Conservation (phyloP, 805 yeast genomes). For the Lachancea dasiensis region DNA sequence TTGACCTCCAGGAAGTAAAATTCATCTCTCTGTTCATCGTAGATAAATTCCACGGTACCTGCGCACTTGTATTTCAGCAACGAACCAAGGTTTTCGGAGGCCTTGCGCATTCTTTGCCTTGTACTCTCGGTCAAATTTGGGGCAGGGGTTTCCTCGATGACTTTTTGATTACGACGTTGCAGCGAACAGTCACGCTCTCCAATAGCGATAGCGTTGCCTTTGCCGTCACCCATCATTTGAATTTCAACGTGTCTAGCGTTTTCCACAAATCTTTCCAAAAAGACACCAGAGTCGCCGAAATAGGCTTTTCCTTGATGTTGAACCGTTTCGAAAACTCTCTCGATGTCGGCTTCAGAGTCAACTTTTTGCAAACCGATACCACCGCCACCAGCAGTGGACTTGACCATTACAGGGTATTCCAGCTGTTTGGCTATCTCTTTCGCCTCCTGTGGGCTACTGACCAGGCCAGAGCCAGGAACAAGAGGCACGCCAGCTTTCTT, state of each 20-base stretch:
- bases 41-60: constrained; percentile 95
- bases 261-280: constrained; percentile 89
- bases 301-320: constrained; percentile 90
- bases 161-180: constrained; percentile 79
- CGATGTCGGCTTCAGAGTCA: constrained; percentile 73
- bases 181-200: constrained; percentile 98
- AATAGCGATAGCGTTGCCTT: constrained; percentile 84
- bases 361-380: constrained; percentile 97
- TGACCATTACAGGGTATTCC: constrained; percentile 90
- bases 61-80: constrained; percentile 90
- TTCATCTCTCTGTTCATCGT: constrained; percentile 78
- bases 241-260: constrained; percentile 95
- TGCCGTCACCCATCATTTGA: constrained; percentile 95
- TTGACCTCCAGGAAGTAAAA: constrained; percentile 95
- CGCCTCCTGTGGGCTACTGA: constrained; percentile 69
- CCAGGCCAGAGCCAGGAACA: constrained; percentile 94
- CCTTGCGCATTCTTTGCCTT: constrained; percentile 42
- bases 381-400: constrained; percentile 99
- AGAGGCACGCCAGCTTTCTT: constrained; percentile 87
- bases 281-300: constrained; percentile 94
- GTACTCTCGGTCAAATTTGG: constrained; percentile 50
- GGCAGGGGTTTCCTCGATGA: constrained; percentile 45
- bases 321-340: constrained; percentile 80
- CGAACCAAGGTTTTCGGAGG: constrained; percentile 41
- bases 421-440: constrained; percentile 62